phyloP scores from a whole-genome alignment of 1,284 basidiomycete genomes.

The Trametes hirsuta region DNA sequence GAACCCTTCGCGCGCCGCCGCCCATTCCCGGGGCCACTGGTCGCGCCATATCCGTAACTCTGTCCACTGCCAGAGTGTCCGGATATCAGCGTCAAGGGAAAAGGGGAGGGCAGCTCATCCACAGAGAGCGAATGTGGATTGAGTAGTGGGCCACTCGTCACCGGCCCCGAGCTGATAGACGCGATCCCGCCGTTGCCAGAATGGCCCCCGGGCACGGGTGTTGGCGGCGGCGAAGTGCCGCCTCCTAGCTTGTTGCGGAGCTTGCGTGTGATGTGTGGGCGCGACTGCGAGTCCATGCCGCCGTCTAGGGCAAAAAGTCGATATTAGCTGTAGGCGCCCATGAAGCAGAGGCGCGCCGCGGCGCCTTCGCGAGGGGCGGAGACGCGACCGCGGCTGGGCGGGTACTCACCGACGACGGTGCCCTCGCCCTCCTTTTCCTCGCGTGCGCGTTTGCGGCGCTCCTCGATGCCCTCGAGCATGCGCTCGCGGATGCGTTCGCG shows the following conservation, averaged over 20 bases:
- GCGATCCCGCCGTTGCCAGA: constrained; percentile 38
- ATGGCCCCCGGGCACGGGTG: constrained; percentile 46
- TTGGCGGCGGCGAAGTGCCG: constrained; percentile 64
- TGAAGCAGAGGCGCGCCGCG: not conserved
- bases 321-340: constrained; percentile 6
- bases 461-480: constrained; percentile 81
- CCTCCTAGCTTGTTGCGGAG: constrained; percentile 69
- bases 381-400: not conserved
- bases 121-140: constrained; percentile 81
- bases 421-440: constrained; percentile 85
- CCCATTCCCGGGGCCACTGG: constrained; percentile 46
- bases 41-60: constrained; percentile 40
- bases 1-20: constrained; percentile 61
- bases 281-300: constrained; percentile 70
- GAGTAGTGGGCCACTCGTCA: constrained; percentile 66
- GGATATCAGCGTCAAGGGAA: constrained; percentile 73
- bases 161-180: constrained; percentile 49
- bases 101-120: constrained; percentile 81
- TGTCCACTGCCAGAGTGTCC: constrained; percentile 37
- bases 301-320: constrained; percentile 47
- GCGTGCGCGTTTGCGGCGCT: constrained; percentile 69
- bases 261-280: constrained; percentile 80
- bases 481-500: constrained; percentile 71
- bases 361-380: not conserved
- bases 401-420: constrained; percentile 56